phyloP scores from a whole-genome alignment of 768 basidiomycete species.

The Punctularia strigosozonata region DNA sequence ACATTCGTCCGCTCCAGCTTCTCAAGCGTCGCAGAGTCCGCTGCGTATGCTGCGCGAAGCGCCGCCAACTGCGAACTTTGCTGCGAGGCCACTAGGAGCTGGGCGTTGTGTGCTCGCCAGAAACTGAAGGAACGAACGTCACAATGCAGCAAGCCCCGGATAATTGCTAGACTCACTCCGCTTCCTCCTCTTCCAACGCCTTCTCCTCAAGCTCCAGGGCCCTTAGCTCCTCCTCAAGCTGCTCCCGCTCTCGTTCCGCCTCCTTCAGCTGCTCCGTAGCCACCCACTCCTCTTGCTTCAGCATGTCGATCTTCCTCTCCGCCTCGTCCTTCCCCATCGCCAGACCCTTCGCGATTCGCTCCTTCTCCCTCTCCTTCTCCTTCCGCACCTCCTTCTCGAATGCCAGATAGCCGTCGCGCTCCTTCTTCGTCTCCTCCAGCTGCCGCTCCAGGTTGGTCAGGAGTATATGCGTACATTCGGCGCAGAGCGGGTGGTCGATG shows the following conservation, averaged over 20 bases:
- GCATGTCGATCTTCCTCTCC: conserved; percentile 59
- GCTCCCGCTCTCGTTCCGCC: conserved; percentile 66
- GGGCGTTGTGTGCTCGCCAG: conserved; percentile 71
- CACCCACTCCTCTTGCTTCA: conserved; percentile 56
- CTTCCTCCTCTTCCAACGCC: conserved; percentile 70
- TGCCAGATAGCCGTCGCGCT: conserved; percentile 86
- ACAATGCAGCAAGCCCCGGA: neutral
- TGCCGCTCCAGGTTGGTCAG: conserved; percentile 65
- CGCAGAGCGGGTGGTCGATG: conserved; percentile 89
- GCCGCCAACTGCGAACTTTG: conserved; percentile 62
- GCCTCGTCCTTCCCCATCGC: conserved; percentile 52
- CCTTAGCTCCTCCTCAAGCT: conserved; percentile 62
- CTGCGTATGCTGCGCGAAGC: conserved; percentile 65
- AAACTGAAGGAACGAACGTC: conserved; percentile 37
- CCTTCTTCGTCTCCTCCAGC: conserved; percentile 83
- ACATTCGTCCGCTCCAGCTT: conserved; percentile 88
- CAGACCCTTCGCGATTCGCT: too few relatives aligned
- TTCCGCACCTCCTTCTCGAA: conserved; percentile 83
- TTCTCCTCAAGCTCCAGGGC: conserved; percentile 69
- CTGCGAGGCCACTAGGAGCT: conserved; percentile 50
- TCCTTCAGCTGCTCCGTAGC: conserved; percentile 65
- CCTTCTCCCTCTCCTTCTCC: conserved; percentile 68
- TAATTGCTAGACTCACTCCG: conserved; percentile 41
- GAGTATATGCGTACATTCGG: conserved; percentile 83
- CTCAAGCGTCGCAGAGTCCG: conserved; percentile 66